These are phyloP conservation scores for Pholiota adiposa DNA, from an alignment of 1,284 basidiomycete species.

Conservation along the genomic window DNA sequence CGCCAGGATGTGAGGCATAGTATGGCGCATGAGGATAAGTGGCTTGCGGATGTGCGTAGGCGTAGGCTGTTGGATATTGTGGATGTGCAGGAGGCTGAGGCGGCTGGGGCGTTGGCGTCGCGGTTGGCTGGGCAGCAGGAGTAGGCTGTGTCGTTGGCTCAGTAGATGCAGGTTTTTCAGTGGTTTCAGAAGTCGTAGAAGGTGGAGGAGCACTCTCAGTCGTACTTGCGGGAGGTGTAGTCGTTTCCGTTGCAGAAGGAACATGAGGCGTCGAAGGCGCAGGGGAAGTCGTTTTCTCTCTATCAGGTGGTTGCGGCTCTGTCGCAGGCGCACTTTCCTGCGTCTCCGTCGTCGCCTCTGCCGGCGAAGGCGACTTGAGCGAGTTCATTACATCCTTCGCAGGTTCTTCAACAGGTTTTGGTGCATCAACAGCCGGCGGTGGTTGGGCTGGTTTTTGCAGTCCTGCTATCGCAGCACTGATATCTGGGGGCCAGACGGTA, in stretches of 20 bases:
- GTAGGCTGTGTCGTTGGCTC: not conserved
- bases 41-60: slow-evolving; percentile 42
- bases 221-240: slow-evolving; percentile 9
- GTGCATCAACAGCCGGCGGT: slow-evolving; percentile 17
- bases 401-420: slow-evolving; percentile 21
- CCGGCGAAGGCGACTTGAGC: slow-evolving; percentile 23
- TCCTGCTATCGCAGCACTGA: slow-evolving; percentile 61
- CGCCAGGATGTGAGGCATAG: slow-evolving; percentile 45
- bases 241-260: slow-evolving; percentile 1
- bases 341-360: slow-evolving; percentile 18
- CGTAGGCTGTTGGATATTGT: slow-evolving; percentile 51
- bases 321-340: slow-evolving; percentile 25
- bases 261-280: slow-evolving; percentile 11
- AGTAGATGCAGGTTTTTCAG: slow-evolving; percentile 10
- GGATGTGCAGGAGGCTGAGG: slow-evolving; percentile 30
- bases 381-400: slow-evolving; percentile 35
- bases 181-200: slow-evolving; percentile 12
- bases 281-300: slow-evolving; percentile 20
- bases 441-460: slow-evolving; percentile 43
- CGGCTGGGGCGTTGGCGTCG: slow-evolving; percentile 25
- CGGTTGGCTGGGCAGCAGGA: slow-evolving; percentile 19
- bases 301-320: slow-evolving; percentile 30
- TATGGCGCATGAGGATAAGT: slow-evolving; percentile 67
- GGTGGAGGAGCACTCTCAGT: slow-evolving; percentile 15
- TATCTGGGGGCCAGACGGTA: slow-evolving; percentile 70